Evolutionary conservation across 2,329 filamentous ascomycete species (phyloP), one percentile per base, ranked within the genome.

Genomic region (Colletotrichum ledebouriae): DNA sequence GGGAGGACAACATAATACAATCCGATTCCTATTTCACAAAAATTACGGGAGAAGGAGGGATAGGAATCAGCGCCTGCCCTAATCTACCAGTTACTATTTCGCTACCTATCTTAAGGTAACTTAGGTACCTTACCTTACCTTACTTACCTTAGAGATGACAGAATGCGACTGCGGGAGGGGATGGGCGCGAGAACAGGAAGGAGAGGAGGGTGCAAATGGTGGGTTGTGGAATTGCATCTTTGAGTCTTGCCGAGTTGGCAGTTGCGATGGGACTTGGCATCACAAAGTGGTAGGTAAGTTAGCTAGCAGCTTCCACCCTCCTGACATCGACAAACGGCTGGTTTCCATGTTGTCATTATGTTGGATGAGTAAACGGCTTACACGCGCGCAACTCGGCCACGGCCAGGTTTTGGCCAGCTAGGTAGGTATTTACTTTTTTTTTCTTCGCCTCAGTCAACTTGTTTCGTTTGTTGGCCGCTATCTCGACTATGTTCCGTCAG

Each of bases 111-210:
- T 25, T 25, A 25, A 4, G 4, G 3, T 25, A 25, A 22, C 22
- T 22, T 22, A 17, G 17, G 17, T 17, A 17, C 17, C 17, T 17
- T 17, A 17, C 17, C 17, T 17, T 17, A 17, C 17, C 17, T 17
- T 17, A 17, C 17, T 17, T 17, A 17, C 17, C 17, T 17, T 17
- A 17, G 17, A 17, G 17, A 17, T 17, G 2, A 17, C 17, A 17
- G 17, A 17, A 63, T 63, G 59, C 52, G 37, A 55, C 29, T 34
- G 39, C 41, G 59, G 47, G 52, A 63, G 47, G 49, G 49, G 44
- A 44, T 15, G 37, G 49, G 41, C 6, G 44, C 56, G 46, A 46
- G 34, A 60, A 47, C 49, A 49, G 58, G 62, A 65, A 52, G 50
- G 57, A 50, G 57, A 66, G 57, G 41, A 29, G 25, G 47, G 25